Evolutionary conservation across 208 protist species (phyloP).

Genomic region (Naegleria lovaniensis): DNA sequence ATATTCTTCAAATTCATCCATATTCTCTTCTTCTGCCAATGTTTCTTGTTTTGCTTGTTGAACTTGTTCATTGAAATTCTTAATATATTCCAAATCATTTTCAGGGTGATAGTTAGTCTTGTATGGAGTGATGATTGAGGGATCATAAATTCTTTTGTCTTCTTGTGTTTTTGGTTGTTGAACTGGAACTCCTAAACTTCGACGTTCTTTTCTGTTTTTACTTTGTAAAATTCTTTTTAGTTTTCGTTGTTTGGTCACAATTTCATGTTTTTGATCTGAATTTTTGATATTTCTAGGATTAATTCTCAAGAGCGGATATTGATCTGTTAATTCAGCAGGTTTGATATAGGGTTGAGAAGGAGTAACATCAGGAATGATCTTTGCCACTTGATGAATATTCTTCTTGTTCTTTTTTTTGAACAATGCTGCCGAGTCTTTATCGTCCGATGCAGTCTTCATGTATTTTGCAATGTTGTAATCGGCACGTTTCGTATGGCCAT

Average conservation of each 20-base stretch:
- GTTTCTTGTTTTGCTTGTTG: background rate
- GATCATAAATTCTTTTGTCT: background rate
- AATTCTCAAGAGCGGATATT: background rate
- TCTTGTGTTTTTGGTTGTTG: constrained; percentile 14
- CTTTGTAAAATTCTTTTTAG: constrained; percentile 4
- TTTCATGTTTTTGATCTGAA: background rate
- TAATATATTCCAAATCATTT: background rate
- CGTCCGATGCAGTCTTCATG: background rate
- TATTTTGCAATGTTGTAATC: background rate
- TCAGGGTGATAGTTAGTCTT: background rate
- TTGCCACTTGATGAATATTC: background rate
- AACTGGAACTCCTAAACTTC: background rate
- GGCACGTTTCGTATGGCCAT: background rate
- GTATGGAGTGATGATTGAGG: background rate
- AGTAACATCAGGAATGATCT: background rate
- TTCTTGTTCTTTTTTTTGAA: background rate
- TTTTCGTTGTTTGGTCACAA: background rate
- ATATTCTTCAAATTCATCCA: constrained; percentile 14
- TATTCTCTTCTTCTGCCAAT: background rate
- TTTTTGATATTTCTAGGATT: background rate
- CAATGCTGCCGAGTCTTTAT: background rate
- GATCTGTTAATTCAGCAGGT: background rate
- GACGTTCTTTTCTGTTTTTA: background rate
- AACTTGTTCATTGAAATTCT: background rate
- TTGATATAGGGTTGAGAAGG: background rate